phyloP scores from a whole-genome alignment of 768 basidiomycete species.

The Cyathus striatus region DNA sequence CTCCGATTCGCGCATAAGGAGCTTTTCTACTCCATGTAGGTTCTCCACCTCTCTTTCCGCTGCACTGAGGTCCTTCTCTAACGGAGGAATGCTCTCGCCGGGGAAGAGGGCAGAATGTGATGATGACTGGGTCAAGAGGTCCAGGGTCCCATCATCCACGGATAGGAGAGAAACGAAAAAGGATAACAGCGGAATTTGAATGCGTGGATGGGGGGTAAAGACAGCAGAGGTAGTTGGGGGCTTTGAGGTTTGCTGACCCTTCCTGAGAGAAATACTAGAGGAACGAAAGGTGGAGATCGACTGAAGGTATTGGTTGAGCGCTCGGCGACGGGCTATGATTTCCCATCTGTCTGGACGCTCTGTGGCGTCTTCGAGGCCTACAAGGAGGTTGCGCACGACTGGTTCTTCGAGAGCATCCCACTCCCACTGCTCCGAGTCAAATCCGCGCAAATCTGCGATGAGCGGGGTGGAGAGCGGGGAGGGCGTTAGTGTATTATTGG shows the following conservation, averaged over 20 bases:
- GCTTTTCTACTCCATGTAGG: background rate
- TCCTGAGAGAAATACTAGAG: background rate
- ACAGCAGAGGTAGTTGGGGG: background rate
- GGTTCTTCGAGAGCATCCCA: background rate
- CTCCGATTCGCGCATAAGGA: background rate
- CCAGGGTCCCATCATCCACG: slow-evolving; percentile 30
- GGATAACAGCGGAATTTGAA: slow-evolving; percentile 30
- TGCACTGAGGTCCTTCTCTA: background rate
- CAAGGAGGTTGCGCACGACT: background rate
- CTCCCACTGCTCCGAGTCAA: background rate
- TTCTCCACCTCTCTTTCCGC: background rate
- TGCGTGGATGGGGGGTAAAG: slow-evolving; percentile 19
- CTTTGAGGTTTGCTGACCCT: background rate
- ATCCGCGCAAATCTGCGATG: background rate
- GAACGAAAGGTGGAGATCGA: background rate
- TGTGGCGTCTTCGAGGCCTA: background rate
- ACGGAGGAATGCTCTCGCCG: slow-evolving; percentile 1
- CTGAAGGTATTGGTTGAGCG: background rate
- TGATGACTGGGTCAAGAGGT: slow-evolving; percentile 26
- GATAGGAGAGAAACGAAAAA: slow-evolving; percentile 28
- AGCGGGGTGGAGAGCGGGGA: background rate
- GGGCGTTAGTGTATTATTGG: background rate
- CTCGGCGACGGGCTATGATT: background rate
- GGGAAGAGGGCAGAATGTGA: slow-evolving; percentile 27
- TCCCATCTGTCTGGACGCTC: slow-evolving; percentile 1